Conservation (phyloP, 2,329 filamentous ascomycete genomes). For the Elsinoe australis region DNA sequence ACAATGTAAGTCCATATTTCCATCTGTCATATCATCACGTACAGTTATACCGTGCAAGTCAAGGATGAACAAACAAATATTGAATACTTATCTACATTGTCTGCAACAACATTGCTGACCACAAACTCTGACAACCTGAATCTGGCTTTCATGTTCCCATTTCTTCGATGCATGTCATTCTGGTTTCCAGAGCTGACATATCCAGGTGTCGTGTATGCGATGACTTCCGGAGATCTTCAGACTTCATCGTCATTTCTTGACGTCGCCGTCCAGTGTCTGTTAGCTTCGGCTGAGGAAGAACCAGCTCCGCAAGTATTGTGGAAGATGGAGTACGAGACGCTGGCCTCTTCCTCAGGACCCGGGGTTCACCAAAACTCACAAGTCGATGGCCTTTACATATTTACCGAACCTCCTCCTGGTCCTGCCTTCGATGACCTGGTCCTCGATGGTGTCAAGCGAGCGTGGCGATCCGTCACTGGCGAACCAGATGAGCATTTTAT, state of each 20-base stretch:
- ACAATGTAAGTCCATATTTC: constrained; percentile 67
- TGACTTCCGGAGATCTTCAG: constrained; percentile 34
- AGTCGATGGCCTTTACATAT: constrained; percentile 43
- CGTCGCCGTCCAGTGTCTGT: constrained; percentile 37
- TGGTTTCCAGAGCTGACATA: constrained; percentile 35
- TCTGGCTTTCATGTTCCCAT: constrained; percentile 17
- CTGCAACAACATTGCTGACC: constrained; percentile 87
- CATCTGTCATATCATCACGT: constrained; percentile 21
- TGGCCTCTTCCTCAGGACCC: constrained; percentile 27
- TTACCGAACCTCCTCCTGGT: constrained; percentile 54
- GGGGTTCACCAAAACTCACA: constrained; percentile 26
- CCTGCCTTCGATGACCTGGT: constrained; percentile 67
- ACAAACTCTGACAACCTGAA: constrained; percentile 84
- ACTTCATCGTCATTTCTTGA: constrained; percentile 32
- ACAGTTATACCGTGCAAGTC: constrained; percentile 2
- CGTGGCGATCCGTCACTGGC: constrained; percentile 60
- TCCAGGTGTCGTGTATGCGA: constrained; percentile 53
- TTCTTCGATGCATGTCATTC: constrained; percentile 20
- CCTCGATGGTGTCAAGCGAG: constrained; percentile 57
- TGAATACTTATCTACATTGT: constrained; percentile 99
- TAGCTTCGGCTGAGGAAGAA: constrained; percentile 33
- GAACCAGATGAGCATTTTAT: constrained; percentile 57
- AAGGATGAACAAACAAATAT: constrained; percentile 74
- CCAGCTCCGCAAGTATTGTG: constrained; percentile 41
- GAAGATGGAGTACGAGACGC: constrained; percentile 47